Conservation (phyloP, 164 flowering plant genomes). For the Aristolochia californica region DNA sequence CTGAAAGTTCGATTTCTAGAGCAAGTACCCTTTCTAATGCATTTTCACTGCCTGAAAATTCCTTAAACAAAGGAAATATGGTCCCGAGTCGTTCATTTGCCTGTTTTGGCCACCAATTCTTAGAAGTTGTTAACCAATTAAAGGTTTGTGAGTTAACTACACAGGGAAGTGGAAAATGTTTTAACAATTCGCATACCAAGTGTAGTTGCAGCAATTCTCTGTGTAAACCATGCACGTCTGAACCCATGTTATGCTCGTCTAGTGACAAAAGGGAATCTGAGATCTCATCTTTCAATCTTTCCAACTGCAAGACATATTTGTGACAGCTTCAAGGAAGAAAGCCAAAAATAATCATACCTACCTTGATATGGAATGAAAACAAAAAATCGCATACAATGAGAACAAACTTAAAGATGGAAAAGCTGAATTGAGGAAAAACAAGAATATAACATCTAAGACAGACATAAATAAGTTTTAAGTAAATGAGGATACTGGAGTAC, state of each 20-base stretch:
- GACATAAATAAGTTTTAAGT: background rate
- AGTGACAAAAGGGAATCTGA: conserved; percentile 21
- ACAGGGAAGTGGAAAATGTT: too few relatives aligned
- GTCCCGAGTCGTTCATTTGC: conserved; percentile 61
- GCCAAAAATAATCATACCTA: too few relatives aligned
- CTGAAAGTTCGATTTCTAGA: conserved; percentile 89
- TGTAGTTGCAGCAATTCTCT: conserved; percentile 47
- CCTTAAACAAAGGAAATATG: conserved; percentile 53
- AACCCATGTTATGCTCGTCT: conserved; percentile 25
- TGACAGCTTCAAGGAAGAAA: background rate
- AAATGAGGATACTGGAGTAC: conserved; percentile 21
- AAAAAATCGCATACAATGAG: too few relatives aligned
- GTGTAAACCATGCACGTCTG: conserved; percentile 35
- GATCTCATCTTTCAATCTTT: conserved; percentile 78
- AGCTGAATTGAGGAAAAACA: background rate
- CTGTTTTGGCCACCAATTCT: conserved; percentile 17
- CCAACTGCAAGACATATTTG: conserved; percentile 51
- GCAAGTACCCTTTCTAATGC: conserved; percentile 89
- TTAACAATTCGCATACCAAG: conserved; percentile 27
- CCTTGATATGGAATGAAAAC: too few relatives aligned
- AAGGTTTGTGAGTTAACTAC: too few relatives aligned
- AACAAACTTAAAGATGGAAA: background rate
- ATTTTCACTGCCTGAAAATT: conserved; percentile 51
- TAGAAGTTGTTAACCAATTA: too few relatives aligned
- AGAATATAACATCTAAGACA: background rate